Evolutionary conservation across 2,329 filamentous ascomycete species (phyloP).

Genomic region (Cladobotryum mycophilum): DNA sequence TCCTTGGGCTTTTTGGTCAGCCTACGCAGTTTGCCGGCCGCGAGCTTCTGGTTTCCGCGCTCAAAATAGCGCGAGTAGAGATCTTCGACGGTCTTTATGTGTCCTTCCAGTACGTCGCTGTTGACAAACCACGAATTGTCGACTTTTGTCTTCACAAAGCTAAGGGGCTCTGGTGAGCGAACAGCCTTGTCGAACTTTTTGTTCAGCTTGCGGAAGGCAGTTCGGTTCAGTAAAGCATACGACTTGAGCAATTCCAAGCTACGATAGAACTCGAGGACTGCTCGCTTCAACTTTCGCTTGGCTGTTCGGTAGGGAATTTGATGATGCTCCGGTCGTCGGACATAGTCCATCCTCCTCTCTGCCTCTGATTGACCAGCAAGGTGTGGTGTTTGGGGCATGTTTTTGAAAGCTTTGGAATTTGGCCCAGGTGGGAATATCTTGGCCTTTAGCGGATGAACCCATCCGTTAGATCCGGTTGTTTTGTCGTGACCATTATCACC

Average conservation of each 20-base stretch:
- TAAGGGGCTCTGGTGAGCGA: slow-evolving; percentile 66
- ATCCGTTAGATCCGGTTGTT: slow-evolving; percentile 30
- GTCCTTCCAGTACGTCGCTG: slow-evolving; percentile 74
- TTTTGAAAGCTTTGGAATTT: slow-evolving; percentile 53
- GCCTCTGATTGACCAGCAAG: slow-evolving; percentile 22
- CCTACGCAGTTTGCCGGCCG: slow-evolving; percentile 76
- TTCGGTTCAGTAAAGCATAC: slow-evolving; percentile 83
- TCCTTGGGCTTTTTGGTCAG: slow-evolving; percentile 54
- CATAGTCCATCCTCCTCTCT: slow-evolving; percentile 43
- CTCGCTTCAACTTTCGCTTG: slow-evolving; percentile 85
- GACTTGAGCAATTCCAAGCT: slow-evolving; percentile 87
- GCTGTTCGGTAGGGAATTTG: slow-evolving; percentile 78
- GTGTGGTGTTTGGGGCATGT: slow-evolving; percentile 47
- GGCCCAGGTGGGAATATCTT: slow-evolving; percentile 51
- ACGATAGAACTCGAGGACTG: slow-evolving; percentile 88
- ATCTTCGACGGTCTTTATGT: slow-evolving; percentile 79
- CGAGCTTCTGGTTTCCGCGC: slow-evolving; percentile 85
- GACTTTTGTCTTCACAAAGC: slow-evolving; percentile 88
- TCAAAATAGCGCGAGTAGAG: slow-evolving; percentile 94
- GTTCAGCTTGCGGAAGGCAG: slow-evolving; percentile 93
- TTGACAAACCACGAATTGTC: slow-evolving; percentile 87
- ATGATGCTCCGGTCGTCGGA: slow-evolving; percentile 38
- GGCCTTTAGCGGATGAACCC: slow-evolving; percentile 49
- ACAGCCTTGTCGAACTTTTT: slow-evolving; percentile 97
- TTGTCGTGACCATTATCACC: slow-evolving; percentile 23